Base-by-base conservation (phyloP, 2,329 filamentous ascomycete species). In the Fusarium camptoceras region DNA sequence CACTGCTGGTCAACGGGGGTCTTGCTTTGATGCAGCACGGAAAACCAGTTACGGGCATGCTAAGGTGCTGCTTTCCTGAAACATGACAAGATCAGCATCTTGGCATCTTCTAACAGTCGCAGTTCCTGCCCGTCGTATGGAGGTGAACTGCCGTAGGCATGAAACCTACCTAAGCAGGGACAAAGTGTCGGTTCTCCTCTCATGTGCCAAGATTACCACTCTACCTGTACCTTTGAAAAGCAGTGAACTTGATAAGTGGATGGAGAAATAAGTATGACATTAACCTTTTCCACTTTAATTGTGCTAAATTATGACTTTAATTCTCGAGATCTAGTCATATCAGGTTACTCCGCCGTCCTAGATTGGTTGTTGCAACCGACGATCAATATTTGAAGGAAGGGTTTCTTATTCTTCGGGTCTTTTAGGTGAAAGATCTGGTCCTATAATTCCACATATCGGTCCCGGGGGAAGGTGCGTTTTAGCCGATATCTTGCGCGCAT, bases 71-170 rank as follows among this genome's bases (percentile, higher is more conserved):
- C 24, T 41, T 39, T 61, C 18, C 55, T 67, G 66, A 62, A 69
- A 70, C 50, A 34, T n/a, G 51, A 49, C 47, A 57, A 70, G 66
- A 70, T 69, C 66, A 70, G 43, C 66, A 69, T 57, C 66, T 69
- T 69, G 66, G 66, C 66, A 61, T 24, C 16, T 46, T 22, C 28
- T 65, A 46, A 46, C 28, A n/a, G 18, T 37, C 34, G 10, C n/a
- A 4, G 34, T 37, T 37, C n/a, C 34, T 37, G 18, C 34, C 44
- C 6, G 11, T 16, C 41, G 27, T 18, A n/a, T 16, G 27, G 18
- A 20, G n/a, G 22, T 48, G 25, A 47, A 28, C 22, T 41, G 25
- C 39, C 25, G 24, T 50, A 41, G 51, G 24, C 14, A 28, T 22
- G 31, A 25, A 47, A 20, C 48, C 20, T 30, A 20, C 48, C 20